Evolutionary conservation across 164 flowering plant genomes (phyloP).

Genomic region (Vitis amurensis): DNA sequence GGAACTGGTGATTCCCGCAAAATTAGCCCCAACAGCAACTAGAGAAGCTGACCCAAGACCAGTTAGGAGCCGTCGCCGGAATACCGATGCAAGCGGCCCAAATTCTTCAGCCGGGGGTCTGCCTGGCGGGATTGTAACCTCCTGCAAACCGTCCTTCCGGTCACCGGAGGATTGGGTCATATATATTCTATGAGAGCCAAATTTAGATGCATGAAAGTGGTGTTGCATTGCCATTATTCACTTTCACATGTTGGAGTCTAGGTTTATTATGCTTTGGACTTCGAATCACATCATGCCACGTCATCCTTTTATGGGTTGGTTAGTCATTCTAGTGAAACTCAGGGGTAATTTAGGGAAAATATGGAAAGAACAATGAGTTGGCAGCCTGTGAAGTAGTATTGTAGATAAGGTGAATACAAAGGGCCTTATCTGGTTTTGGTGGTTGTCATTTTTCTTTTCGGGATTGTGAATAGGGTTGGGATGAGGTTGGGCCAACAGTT

Average conservation of each 20-base stretch:
- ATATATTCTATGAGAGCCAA: conserved; percentile 12
- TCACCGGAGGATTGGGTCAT: conserved; percentile 41
- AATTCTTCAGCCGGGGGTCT: conserved; percentile 62
- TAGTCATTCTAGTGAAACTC: neutral
- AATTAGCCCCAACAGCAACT: conserved; percentile 83
- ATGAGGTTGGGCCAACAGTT: neutral
- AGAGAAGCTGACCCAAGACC: conserved; percentile 89
- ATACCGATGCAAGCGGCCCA: conserved; percentile 53
- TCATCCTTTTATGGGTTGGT: neutral
- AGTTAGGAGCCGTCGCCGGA: conserved; percentile 57
- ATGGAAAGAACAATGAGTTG: neutral
- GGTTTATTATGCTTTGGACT: too few relatives aligned
- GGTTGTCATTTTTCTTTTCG: conserved; percentile 1
- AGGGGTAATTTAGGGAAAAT: neutral
- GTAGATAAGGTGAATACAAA: neutral
- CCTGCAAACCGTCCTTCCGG: conserved; percentile 26
- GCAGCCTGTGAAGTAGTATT: neutral
- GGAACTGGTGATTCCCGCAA: conserved; percentile 73
- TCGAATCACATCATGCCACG: neutral
- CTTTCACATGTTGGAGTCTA: neutral
- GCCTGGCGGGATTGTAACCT: conserved; percentile 3
- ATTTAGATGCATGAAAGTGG: conserved; percentile 17
- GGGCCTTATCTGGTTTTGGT: neutral
- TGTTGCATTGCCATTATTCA: conserved; percentile 33
- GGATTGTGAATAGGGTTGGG: neutral